A percentile compares a stretch with the other conserved stretches of the same genome.
These are phyloP conservation scores for Nasturtium officinale DNA, from an alignment of 345 rosid genomes.

Conservation along the genomic window DNA sequence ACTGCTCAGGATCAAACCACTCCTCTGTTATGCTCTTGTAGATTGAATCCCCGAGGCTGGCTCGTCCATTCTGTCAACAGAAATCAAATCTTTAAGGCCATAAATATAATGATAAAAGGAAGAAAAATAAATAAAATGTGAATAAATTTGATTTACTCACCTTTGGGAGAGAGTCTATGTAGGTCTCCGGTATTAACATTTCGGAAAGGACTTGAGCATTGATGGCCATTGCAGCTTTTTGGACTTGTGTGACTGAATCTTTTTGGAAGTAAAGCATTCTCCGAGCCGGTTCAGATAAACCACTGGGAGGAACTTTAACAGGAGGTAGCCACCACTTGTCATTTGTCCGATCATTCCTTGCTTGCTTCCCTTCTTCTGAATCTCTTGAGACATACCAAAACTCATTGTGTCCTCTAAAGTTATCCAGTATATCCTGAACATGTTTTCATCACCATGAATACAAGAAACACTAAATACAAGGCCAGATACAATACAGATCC, in stretches of 20 bases:
- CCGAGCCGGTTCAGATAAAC: slow-evolving; percentile 64
- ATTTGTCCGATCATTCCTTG: slow-evolving; percentile 50
- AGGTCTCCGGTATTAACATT: slow-evolving; percentile 85
- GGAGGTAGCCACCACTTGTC: slow-evolving; percentile 97
- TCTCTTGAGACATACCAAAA: slow-evolving; percentile 82
- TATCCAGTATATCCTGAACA: slow-evolving; percentile 67
- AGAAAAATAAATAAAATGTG: background rate
- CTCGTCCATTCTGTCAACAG: slow-evolving; percentile 69
- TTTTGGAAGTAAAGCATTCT: slow-evolving; percentile 78
- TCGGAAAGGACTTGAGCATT: slow-evolving; percentile 94
- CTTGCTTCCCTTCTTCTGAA: slow-evolving; percentile 58
- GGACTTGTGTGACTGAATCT: slow-evolving; percentile 95
- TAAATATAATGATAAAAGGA: background rate
- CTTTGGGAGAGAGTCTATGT: slow-evolving; percentile 92
- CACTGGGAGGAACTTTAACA: slow-evolving; percentile 72
- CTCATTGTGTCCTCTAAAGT: slow-evolving; percentile 69
- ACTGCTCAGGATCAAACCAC: slow-evolving; percentile 74
- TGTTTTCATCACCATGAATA: slow-evolving; percentile 14
- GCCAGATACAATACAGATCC: background rate
- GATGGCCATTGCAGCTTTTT: slow-evolving; percentile 95
- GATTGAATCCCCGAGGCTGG: slow-evolving; percentile 87
- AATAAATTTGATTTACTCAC: slow-evolving; percentile 38
- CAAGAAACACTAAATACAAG: background rate
- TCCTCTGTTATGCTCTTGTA: slow-evolving; percentile 90
- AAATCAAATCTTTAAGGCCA: slow-evolving; percentile 1